phyloP scores from a whole-genome alignment of 2,329 filamentous ascomycete species.

The Pseudogymnoascus sp. region DNA sequence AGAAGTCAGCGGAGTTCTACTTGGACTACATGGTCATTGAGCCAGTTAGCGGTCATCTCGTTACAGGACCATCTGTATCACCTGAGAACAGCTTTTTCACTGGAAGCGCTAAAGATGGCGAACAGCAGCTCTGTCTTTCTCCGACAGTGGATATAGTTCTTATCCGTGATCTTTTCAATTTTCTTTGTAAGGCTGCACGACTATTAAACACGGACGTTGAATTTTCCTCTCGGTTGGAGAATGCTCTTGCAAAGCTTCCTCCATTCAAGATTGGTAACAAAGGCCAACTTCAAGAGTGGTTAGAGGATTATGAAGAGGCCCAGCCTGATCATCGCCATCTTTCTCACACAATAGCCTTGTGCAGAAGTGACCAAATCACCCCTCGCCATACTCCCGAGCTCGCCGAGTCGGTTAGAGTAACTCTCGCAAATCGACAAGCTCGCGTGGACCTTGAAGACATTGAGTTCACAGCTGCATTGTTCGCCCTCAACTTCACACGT shows the following conservation, averaged over 20 bases:
- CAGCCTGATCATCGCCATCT: conserved; percentile 9
- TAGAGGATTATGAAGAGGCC: conserved; percentile 8
- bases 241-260: conserved; percentile 12
- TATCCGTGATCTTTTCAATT: too few species aligned
- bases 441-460: conserved; percentile 8
- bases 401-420: neutral
- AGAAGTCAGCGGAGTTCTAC: conserved; percentile 4
- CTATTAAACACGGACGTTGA: too few species aligned
- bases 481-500: neutral
- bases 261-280: conserved; percentile 36
- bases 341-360: conserved; percentile 9
- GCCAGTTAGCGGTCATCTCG: conserved; percentile 27
- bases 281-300: conserved; percentile 18
- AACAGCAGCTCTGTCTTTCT: too few species aligned
- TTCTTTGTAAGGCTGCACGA: too few species aligned
- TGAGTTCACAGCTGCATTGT: conserved; percentile 5
- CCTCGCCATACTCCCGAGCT: neutral
- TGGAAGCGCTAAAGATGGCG: neutral
- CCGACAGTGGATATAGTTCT: too few species aligned
- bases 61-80: conserved; percentile 29
- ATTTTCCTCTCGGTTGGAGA: too few species aligned
- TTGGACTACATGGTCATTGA: conserved; percentile 27
- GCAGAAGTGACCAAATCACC: conserved; percentile 1
- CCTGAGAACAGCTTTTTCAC: conserved; percentile 27
- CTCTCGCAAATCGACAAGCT: conserved; percentile 6